Base-by-base conservation (phyloP, 2,329 filamentous ascomycete species). In the Nakataea oryzae region DNA sequence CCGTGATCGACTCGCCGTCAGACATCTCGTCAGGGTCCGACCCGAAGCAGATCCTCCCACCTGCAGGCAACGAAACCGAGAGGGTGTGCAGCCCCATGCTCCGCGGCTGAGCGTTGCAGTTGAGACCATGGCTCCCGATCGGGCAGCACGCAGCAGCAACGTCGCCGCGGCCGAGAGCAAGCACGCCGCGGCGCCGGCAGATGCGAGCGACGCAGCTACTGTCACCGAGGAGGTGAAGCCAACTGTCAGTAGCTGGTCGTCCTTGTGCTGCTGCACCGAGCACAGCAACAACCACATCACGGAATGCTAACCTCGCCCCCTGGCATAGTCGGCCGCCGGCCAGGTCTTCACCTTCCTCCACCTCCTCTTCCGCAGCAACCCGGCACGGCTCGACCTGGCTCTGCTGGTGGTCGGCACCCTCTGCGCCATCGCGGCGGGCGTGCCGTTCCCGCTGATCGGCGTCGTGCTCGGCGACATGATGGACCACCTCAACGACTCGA, bases 381-480 rank as follows among this genome's bases (percentile, higher is more conserved):
- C 71, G 41, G 66, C 70, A 66, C 67, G 64, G 66, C 54, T 68
- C 62, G 74, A 76, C 63, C 63, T 70, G 58, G 47, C 65, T 24
- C 67, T 75, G 56, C 67, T 80, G 32, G 63, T 74, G 58, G 68
- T 71, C 59, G 79, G 78, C 59, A 65, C 70, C 62, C 57, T 80
- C 29, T 72, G 73, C 63, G 76, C 79, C 50, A 76, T 80, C 34
- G 79, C 76, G 32, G 76, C 80, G n/a, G 81, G 81, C 21, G 74
- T 81, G 3, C 81, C 81, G 1, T 81, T 82, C 60, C 81, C 81
- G 3, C 72, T 83, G n/a, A 78, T 84, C 62, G 81, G 79, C 28
- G 80, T 84, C 61, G 71, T 83, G n/a, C 84, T 83, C 66, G 79
- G 81, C 60, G 73, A 81, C 67, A 75, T 84, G 4, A 74, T 83